These are phyloP conservation scores for Leptosphaerulina australis DNA, from an alignment of 2,329 filamentous ascomycete genomes.

Conservation along the genomic window DNA sequence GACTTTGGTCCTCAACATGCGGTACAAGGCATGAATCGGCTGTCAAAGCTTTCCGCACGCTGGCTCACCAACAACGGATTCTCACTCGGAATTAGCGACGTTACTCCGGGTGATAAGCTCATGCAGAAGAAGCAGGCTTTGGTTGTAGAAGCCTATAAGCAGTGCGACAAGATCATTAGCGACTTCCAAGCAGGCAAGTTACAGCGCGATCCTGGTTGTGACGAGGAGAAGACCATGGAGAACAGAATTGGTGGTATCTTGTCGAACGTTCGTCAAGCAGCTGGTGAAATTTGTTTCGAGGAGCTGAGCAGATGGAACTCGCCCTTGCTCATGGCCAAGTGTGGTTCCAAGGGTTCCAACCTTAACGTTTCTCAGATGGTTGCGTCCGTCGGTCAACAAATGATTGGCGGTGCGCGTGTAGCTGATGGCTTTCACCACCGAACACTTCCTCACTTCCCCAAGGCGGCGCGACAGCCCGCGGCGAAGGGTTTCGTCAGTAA, in stretches of 20 bases:
- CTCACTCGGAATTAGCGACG: conserved; percentile 94
- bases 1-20: conserved; percentile 92
- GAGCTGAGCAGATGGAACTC: conserved; percentile 91
- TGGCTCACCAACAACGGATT: conserved; percentile 91
- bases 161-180: conserved; percentile 83
- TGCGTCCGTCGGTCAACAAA: conserved; percentile 94
- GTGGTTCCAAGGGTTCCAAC: conserved; percentile 93
- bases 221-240: conserved; percentile 90
- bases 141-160: conserved; percentile 76
- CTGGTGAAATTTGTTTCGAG: conserved; percentile 87
- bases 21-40: conserved; percentile 88
- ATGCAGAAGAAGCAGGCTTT: conserved; percentile 75
- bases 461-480: conserved; percentile 87
- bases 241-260: conserved; percentile 89
- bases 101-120: conserved; percentile 78
- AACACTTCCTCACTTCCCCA: conserved; percentile 92
- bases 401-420: conserved; percentile 92
- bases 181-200: conserved; percentile 81
- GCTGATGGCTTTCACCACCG: conserved; percentile 96
- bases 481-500: conserved; percentile 97
- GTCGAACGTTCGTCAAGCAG: conserved; percentile 87
- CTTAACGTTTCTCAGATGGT: conserved; percentile 99
- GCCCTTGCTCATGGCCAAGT: conserved; percentile 95
- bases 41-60: conserved; percentile 88
- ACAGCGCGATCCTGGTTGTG: conserved; percentile 84